Conservation (phyloP, 1,284 basidiomycete genomes). For the Tetrapyrgos nigripes region DNA sequence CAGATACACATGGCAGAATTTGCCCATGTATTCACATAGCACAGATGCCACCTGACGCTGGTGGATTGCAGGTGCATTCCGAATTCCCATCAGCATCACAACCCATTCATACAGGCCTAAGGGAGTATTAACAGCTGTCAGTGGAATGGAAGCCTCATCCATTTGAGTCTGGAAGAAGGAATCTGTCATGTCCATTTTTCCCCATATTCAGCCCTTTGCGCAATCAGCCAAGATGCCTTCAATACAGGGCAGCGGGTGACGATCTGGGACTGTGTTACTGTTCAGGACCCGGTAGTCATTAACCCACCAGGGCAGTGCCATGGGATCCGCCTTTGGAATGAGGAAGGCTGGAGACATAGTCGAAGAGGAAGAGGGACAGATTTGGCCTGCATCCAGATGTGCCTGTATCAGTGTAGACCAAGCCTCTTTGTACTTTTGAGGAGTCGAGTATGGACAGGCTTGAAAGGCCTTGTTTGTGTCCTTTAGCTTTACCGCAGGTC, state of each 20-base stretch:
- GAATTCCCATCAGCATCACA: slow-evolving; percentile 41
- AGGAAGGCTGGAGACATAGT: too few relatives aligned
- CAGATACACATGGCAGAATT: slow-evolving; percentile 18
- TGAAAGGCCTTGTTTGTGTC: slow-evolving; percentile 22
- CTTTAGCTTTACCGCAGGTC: slow-evolving; percentile 29
- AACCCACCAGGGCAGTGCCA: slow-evolving; percentile 37
- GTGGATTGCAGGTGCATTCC: slow-evolving; percentile 38
- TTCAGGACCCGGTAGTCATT: slow-evolving; percentile 42
- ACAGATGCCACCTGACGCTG: slow-evolving; percentile 35
- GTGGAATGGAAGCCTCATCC: too few relatives aligned
- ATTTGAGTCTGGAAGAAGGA: too few relatives aligned
- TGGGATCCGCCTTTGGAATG: slow-evolving; percentile 39
- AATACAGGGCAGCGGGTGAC: slow-evolving; percentile 35
- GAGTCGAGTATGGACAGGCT: slow-evolving; percentile 20
- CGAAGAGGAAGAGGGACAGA: slow-evolving; percentile 37
- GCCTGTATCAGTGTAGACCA: slow-evolving; percentile 33
- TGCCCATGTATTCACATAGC: too few relatives aligned
- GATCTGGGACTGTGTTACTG: slow-evolving; percentile 5
- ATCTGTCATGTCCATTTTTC: too few relatives aligned
- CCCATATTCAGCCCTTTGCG: too few relatives aligned
- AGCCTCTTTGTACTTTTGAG: slow-evolving; percentile 32
- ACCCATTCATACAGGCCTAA: slow-evolving; percentile 42
- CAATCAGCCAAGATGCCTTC: slow-evolving; percentile 32
- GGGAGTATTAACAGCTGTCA: too few relatives aligned
- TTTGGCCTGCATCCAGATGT: slow-evolving; percentile 31